Evolutionary conservation across 1,284 basidiomycete genomes (phyloP), one percentile per base, ranked within the genome.

Genomic region (Cutaneotrichosporon sp.): DNA sequence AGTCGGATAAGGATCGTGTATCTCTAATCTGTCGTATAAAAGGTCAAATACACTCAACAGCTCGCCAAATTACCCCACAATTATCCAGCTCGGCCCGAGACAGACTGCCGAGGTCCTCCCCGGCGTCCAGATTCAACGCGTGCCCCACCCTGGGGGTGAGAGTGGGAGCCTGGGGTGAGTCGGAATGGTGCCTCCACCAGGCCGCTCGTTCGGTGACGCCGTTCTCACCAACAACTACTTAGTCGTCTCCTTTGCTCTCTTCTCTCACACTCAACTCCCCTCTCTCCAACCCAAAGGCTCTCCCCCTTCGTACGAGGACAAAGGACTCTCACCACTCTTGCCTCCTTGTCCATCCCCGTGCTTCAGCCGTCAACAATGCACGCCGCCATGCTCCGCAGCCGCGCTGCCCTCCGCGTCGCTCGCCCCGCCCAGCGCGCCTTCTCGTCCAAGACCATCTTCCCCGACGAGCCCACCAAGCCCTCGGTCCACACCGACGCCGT

Each of bases 391-490:
- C 33, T 51, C 58, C 50, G 57, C 42, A 56, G 54, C 20, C 62
- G 58, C 43, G 46, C 14, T 31, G 47, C 51, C 14, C 54, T 59
- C 8, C 56, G 52, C 56, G 53, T 27, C 33, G 62, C 54, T 20
- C 50, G 33, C 20, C 53, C 53, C 22, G 58, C 55, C 18, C 22
- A 33, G 27, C 66, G 66, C 33, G 59, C 69, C 16, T 72, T 73
- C 65, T 63, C 66, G n/a, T 68, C 69, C 36, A 55, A 59, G 54
- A 42, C 63, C 13, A 56, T 67, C 60, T 64, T 68, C 57, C 68
- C 68, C 51, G 52, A 69, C 54, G 69, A 72, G 65, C 70, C 70
- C 8, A 42, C 38, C 16, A 53, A 51, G 54, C 69, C 70, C 13
- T 24, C 46, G 24, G 67, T 71, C 33, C 45, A 57, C 38, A 68